These are phyloP conservation scores for Marchantia polymorpha DNA, from an alignment of 225 moss, liverwort and hornwort species.

Conservation along the genomic window DNA sequence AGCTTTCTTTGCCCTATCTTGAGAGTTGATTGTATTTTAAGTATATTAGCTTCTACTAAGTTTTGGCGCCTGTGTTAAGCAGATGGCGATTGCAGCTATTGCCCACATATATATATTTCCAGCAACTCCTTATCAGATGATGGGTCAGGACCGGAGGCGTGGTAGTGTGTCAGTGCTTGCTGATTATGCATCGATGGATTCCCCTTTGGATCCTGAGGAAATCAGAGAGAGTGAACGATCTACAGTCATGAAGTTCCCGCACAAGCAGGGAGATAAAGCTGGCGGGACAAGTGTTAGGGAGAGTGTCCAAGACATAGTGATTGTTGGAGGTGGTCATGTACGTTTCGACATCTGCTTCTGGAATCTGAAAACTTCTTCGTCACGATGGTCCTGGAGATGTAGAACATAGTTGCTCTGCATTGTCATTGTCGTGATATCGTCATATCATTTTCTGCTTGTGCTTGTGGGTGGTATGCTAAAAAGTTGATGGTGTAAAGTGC, in stretches of 20 bases:
- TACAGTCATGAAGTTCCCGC: conserved; percentile 59
- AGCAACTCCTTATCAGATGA: conserved; percentile 80
- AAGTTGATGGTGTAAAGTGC: not conserved
- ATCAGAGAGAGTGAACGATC: conserved; percentile 86
- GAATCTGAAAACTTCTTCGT: too few species aligned
- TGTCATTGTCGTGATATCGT: not conserved
- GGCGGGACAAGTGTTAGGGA: conserved; percentile 80
- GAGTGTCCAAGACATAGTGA: conserved; percentile 89
- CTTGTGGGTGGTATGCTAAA: not conserved
- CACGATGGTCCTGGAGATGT: too few species aligned
- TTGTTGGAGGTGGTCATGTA: conserved; percentile 95
- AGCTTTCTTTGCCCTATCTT: too few species aligned
- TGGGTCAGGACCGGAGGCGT: conserved; percentile 63
- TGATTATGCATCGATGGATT: conserved; percentile 90
- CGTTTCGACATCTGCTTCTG: conserved; percentile 14
- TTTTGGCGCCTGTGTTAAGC: conserved; percentile 14
- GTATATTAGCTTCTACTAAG: not conserved
- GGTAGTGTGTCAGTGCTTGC: conserved; percentile 83
- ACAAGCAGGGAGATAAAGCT: conserved; percentile 53
- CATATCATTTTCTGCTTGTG: not conserved
- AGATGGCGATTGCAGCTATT: conserved; percentile 95
- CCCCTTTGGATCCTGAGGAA: conserved; percentile 95
- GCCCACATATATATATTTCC: conserved; percentile 93
- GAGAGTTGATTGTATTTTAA: too few species aligned
- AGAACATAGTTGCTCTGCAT: too few species aligned